A percentile compares a stretch with the other conserved stretches of the same genome.
These are phyloP conservation scores for Fraxinus sp. DNA, from an alignment of 305 asterid genomes.

Conservation along the genomic window DNA sequence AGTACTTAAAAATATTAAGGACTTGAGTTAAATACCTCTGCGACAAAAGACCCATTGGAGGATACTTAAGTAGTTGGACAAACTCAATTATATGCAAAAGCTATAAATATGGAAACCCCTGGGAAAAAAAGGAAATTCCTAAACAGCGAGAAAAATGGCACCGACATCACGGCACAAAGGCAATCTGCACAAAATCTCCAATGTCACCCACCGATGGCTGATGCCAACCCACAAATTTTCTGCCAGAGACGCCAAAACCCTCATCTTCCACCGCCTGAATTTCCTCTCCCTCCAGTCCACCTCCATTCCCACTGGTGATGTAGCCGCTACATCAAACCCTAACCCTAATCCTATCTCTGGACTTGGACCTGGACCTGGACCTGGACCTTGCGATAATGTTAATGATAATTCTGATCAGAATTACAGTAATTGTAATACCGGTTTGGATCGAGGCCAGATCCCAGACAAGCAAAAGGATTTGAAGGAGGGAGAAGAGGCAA, in stretches of 20 bases:
- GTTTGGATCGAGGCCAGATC: not conserved
- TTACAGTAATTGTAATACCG: constrained; percentile 7
- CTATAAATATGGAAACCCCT: not conserved
- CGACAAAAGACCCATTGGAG: not conserved
- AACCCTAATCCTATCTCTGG: constrained; percentile 35
- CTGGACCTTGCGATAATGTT: not conserved
- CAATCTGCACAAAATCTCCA: constrained; percentile 65
- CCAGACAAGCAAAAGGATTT: constrained; percentile 22
- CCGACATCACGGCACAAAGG: constrained; percentile 76
- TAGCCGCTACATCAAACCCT: constrained; percentile 34
- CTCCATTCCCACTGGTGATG: constrained; percentile 8
- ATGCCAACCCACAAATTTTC: constrained; percentile 55
- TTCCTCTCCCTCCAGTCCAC: constrained; percentile 56
- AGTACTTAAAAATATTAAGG: not conserved
- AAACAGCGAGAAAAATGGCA: constrained; percentile 41
- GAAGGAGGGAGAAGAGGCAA: constrained; percentile 29
- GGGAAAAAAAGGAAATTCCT: not conserved
- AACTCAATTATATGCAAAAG: not conserved
- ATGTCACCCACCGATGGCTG: constrained; percentile 65
- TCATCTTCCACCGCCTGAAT: constrained; percentile 63
- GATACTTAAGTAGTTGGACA: not conserved
- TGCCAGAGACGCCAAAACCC: constrained; percentile 51
- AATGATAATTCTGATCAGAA: not conserved
- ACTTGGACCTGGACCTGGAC: not conserved
- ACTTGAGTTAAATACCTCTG: not conserved